Evolutionary conservation across 2,329 filamentous ascomycete species (phyloP).

Genomic region (Aspergillus niger): DNA sequence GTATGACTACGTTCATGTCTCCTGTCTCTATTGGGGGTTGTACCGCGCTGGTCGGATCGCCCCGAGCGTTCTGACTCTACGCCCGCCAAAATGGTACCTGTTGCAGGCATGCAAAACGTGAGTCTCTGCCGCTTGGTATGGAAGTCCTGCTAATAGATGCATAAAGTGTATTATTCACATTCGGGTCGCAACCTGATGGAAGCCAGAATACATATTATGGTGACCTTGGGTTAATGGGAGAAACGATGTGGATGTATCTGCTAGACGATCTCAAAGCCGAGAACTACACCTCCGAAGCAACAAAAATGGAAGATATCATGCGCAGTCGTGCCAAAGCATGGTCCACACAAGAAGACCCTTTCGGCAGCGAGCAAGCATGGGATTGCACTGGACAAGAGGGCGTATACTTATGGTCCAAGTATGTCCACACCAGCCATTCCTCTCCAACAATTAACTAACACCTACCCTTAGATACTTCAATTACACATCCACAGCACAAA

Average conservation of each 20-base stretch:
- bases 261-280: slow-evolving; percentile 56
- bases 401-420: slow-evolving; percentile 61
- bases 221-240: slow-evolving; percentile 56
- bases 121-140: slow-evolving; percentile 22
- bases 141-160: not conserved
- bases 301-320: slow-evolving; percentile 51
- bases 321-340: slow-evolving; percentile 52
- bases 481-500: slow-evolving; percentile 47
- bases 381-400: slow-evolving; percentile 65
- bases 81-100: slow-evolving; percentile 61
- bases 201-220: slow-evolving; percentile 15
- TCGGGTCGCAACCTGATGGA: not conserved
- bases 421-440: slow-evolving; percentile 13
- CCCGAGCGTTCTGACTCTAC: slow-evolving; percentile 45
- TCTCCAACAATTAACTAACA: not conserved
- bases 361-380: slow-evolving; percentile 64
- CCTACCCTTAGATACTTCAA: slow-evolving; percentile 49
- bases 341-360: slow-evolving; percentile 56
- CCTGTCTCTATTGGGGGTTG: slow-evolving; percentile 59
- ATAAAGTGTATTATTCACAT: not conserved
- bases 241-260: slow-evolving; percentile 59
- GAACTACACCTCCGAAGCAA: slow-evolving; percentile 43
- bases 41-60: slow-evolving; percentile 58
- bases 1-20: slow-evolving; percentile 62
- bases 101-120: slow-evolving; percentile 55